Base-by-base conservation (phyloP, 257 asterid species). In the Parsonsia alboflavescens region DNA sequence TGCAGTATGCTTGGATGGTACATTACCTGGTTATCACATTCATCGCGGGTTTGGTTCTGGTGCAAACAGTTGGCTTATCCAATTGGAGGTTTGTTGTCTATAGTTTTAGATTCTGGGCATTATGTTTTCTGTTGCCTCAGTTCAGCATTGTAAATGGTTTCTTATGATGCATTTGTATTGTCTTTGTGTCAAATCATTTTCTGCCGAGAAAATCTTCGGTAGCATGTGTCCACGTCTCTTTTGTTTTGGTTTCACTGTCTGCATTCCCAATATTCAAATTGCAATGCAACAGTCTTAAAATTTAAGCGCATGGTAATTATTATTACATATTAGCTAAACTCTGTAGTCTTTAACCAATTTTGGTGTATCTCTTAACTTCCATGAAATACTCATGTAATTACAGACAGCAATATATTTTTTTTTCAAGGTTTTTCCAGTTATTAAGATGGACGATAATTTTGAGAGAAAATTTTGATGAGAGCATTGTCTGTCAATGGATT, bases 1-100 rank as follows among this genome's bases (percentile, higher is more conserved):
- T 78, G 74, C 91, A 95, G 99, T 92, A 30, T 95, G 99, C 79
- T 81, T 95, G 86, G 99, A 95, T 73, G 99, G 99, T 77, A 84
- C 98, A 26, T 28, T 81, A 77, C 98, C 98, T 49, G 99, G 93
- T 79, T 95, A 95, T 83, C 98, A 95, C 89, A 64, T 92, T 82
- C 90, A 92, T 77, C 88, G 85, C 0, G 98, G 99, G 72, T 88
- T 73, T 68, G 98, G 97, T 22, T 77, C 88, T 0, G 98, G 98
- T 67, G 90, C 86, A 50, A 85, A 90, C 79, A 95, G 97, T 85
- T 95, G 99, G 99, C 97, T 95, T 74, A 69, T 95, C 78, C 88
- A 90, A 77, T 82, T 95, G 80, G 98, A 95, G 99, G 99, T 95
- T 82, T 33, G 96, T 82, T 44, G 36, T 71, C 62, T 77, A 61